Conservation (phyloP, 495 filamentous ascomycete species). For the Tuber indicum region DNA sequence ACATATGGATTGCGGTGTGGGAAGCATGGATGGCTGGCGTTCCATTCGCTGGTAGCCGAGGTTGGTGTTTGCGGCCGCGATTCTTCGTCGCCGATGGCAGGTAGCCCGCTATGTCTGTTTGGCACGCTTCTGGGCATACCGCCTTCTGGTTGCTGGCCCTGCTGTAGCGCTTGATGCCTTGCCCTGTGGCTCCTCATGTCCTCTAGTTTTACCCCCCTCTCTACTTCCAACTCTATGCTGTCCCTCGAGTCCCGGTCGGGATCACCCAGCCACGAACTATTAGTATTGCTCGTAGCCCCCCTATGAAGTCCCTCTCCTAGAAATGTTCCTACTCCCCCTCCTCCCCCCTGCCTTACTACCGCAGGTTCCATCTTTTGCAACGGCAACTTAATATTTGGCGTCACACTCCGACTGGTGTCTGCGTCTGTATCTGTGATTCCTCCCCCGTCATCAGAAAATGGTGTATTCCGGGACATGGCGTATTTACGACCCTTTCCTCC, state of each 20-base stretch:
- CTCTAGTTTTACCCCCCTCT: conserved; percentile 17
- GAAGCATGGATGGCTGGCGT: conserved; percentile 38
- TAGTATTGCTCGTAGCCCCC: conserved; percentile 22
- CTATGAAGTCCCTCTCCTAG: conserved; percentile 3
- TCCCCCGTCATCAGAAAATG: conserved; percentile 13
- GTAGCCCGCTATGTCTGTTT: background rate
- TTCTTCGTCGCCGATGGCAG: conserved; percentile 22
- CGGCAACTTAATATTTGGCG: conserved; percentile 31
- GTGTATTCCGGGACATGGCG: background rate
- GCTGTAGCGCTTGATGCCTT: conserved; percentile 2
- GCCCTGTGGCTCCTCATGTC: conserved; percentile 15
- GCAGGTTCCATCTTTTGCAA: conserved; percentile 28
- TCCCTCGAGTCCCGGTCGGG: conserved; percentile 26
- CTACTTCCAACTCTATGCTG: conserved; percentile 13
- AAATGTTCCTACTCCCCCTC: background rate
- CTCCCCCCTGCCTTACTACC: background rate
- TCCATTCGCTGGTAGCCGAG: conserved; percentile 31
- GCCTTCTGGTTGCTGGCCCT: conserved; percentile 7
- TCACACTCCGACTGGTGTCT: conserved; percentile 26
- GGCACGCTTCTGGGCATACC: background rate
- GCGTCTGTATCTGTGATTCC: conserved; percentile 22
- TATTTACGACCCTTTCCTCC: conserved; percentile 1
- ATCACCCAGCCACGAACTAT: conserved; percentile 18
- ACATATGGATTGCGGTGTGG: conserved; percentile 72
- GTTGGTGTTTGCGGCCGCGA: conserved; percentile 33